Conservation (phyloP, 192 early-diverging fungal genomes). For the Martensiomyces pterosporus region DNA sequence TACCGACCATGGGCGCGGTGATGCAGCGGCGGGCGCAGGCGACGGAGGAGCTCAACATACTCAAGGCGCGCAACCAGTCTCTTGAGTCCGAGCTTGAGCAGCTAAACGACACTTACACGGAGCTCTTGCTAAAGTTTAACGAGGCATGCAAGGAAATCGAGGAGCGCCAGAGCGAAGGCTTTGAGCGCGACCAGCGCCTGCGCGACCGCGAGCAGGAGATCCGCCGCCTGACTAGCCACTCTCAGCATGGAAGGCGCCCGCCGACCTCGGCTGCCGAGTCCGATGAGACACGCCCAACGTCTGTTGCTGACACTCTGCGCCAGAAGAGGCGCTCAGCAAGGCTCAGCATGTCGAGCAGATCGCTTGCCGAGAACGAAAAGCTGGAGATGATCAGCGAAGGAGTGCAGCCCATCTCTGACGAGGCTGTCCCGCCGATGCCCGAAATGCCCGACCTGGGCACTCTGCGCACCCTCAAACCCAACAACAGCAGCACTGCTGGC, state of each 20-base stretch:
- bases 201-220: conserved; percentile 48
- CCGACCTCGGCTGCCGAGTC: conserved; percentile 5
- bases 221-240: conserved; percentile 32
- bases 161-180: conserved; percentile 46
- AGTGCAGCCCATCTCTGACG: conserved; percentile 1
- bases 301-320: conserved; percentile 17
- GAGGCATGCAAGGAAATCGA: conserved; percentile 51
- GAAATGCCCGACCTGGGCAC: conserved; percentile 22
- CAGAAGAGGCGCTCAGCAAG: conserved; percentile 16
- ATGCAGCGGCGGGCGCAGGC: conserved; percentile 28
- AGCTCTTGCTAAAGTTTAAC: conserved; percentile 55
- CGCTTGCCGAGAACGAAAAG: not conserved
- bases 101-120: conserved; percentile 53
- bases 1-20: conserved; percentile 13
- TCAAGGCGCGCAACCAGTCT: conserved; percentile 31
- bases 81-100: conserved; percentile 53
- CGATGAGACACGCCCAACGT: conserved; percentile 15
- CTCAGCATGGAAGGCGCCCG: conserved; percentile 14
- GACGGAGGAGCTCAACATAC: conserved; percentile 11
- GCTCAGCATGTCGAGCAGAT: not conserved
- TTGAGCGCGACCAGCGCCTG: conserved; percentile 49
- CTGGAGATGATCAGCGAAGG: conserved; percentile 1
- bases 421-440: conserved; percentile 22
- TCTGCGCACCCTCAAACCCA: conserved; percentile 9
- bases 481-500: conserved; percentile 3